These are phyloP conservation scores for Linderina pennispora DNA, from an alignment of 192 early-diverging fungal species.

Conservation along the genomic window DNA sequence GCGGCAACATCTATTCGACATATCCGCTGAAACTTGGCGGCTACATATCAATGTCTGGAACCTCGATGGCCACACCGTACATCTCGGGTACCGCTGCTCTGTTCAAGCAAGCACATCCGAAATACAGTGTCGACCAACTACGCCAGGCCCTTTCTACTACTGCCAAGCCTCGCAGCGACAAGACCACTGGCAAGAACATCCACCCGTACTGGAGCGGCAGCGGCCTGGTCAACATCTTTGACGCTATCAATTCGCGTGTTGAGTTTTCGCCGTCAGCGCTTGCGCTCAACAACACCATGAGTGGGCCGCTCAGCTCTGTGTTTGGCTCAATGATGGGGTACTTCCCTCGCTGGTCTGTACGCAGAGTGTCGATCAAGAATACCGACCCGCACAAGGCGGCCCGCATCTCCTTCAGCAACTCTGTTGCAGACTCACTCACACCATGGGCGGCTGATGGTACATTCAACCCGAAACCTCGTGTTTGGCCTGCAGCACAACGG, in stretches of 20 bases:
- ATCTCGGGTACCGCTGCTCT: slow-evolving; percentile 65
- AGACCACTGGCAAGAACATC: slow-evolving; percentile 17
- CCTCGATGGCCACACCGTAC: slow-evolving; percentile 79
- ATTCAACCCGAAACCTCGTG: slow-evolving; percentile 8
- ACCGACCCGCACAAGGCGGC: slow-evolving; percentile 15
- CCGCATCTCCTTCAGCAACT: slow-evolving; percentile 3
- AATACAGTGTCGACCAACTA: slow-evolving; percentile 13
- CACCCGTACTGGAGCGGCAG: slow-evolving; percentile 51
- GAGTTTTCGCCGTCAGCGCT: slow-evolving; percentile 52
- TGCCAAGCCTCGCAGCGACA: slow-evolving; percentile 44
- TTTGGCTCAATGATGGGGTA: not conserved
- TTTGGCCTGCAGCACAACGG: slow-evolving; percentile 6
- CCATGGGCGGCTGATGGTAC: slow-evolving; percentile 18
- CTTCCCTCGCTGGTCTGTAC: slow-evolving; percentile 6
- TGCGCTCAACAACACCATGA: slow-evolving; percentile 42
- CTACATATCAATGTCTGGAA: slow-evolving; percentile 56
- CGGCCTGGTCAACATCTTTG: slow-evolving; percentile 68
- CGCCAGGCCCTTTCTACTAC: slow-evolving; percentile 47
- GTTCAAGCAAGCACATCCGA: slow-evolving; percentile 48
- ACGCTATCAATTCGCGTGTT: slow-evolving; percentile 50
- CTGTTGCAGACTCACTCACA: slow-evolving; percentile 31
- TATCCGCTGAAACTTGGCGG: slow-evolving; percentile 38
- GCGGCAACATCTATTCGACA: slow-evolving; percentile 65
- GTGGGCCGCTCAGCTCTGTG: not conserved
- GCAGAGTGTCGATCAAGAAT: slow-evolving; percentile 21